A percentile compares a stretch with the other conserved stretches of the same genome.
Conservation (phyloP, 2,329 filamentous ascomycete species). For the Ilyonectria sp. region DNA sequence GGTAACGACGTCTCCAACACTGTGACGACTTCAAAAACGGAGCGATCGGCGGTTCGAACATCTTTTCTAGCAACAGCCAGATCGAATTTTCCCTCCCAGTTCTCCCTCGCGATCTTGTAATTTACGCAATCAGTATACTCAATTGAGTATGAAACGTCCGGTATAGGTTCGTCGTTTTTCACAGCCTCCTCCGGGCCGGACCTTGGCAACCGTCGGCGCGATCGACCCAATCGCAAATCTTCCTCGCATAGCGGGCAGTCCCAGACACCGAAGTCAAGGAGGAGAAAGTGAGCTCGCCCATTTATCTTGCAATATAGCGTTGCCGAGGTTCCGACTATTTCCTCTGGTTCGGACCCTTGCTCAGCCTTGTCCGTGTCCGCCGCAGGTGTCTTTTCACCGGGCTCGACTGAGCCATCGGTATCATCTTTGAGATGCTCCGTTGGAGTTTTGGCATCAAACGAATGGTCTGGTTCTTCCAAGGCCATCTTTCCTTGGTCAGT, state of each 20-base stretch:
- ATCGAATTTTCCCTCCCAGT: conserved; percentile 1
- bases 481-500: not conserved
- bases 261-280: not conserved
- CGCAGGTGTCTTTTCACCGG: not conserved
- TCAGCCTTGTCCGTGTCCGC: not conserved
- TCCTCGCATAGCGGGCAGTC: not conserved
- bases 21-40: not conserved
- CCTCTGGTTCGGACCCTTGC: not conserved
- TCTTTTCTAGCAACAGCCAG: not conserved
- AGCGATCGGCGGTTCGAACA: not conserved
- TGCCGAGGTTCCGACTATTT: not conserved
- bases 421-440: not conserved
- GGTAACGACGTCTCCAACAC: not conserved
- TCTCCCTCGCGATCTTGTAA: not conserved
- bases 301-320: not conserved
- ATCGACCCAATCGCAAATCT: not conserved
- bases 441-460: not conserved
- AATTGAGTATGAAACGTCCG: not conserved
- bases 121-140: not conserved
- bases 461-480: not conserved
- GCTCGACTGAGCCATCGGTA: not conserved
- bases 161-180: not conserved
- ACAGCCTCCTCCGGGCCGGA: not conserved
- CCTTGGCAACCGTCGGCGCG: not conserved
- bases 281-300: not conserved